Percentiles rank a stretch among this genome's conserved stretches.
phyloP scores from a whole-genome alignment of 2,329 filamentous ascomycete genomes.

The Pyrenophora seminiperda region DNA sequence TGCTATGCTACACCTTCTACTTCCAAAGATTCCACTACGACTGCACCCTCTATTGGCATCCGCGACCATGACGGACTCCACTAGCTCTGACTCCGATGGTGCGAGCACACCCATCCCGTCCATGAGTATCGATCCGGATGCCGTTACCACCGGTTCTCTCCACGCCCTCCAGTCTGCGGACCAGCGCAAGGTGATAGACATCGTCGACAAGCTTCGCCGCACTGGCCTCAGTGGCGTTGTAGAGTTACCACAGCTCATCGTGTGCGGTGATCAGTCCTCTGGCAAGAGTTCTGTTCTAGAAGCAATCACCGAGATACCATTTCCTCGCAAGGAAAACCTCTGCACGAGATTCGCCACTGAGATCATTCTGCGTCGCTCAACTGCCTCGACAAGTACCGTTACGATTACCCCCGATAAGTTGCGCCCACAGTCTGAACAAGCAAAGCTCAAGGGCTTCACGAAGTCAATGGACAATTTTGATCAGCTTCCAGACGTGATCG shows the following conservation, averaged over 20 bases:
- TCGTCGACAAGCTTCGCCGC: conserved; percentile 58
- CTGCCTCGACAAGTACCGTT: conserved; percentile 31
- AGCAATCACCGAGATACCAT: conserved; percentile 65
- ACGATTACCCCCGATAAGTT: conserved; percentile 47
- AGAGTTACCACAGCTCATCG: conserved; percentile 36
- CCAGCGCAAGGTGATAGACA: conserved; percentile 57
- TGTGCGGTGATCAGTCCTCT: conserved; percentile 59
- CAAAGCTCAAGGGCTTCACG: conserved; percentile 45
- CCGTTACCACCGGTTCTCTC: conserved; percentile 43
- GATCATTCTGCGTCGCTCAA: conserved; percentile 41
- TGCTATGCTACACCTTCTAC: too few relatives aligned
- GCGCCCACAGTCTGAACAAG: conserved; percentile 32
- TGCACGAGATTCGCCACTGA: conserved; percentile 66
- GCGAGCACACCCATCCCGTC: not conserved
- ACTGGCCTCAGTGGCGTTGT: conserved; percentile 51
- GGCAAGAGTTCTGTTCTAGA: conserved; percentile 70
- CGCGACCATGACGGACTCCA: not conserved
- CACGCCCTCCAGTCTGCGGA: conserved; percentile 54
- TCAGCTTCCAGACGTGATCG: conserved; percentile 57
- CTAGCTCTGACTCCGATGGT: not conserved
- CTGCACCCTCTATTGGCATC: not conserved
- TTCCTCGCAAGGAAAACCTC: conserved; percentile 60
- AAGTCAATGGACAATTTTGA: conserved; percentile 45
- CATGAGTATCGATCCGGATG: conserved; percentile 12
- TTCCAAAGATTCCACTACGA: too few relatives aligned